Base-by-base conservation (phyloP, 176 grass and related monocot genomes). In the Avena sativa region DNA sequence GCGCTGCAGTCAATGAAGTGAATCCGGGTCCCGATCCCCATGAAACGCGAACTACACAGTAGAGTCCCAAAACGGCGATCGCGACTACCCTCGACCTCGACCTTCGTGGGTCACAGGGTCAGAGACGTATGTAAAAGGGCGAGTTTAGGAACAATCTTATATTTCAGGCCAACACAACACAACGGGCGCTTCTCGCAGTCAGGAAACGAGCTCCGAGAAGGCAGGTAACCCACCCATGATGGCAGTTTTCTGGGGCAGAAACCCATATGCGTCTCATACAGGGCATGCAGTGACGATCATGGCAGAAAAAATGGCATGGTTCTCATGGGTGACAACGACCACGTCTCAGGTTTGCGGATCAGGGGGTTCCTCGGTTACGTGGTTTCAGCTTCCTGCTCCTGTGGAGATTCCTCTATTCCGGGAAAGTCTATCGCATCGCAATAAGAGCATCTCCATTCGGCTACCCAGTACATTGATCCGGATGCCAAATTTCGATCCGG, bases 391-490 rank as follows among this genome's bases (percentile, higher is more conserved):
- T 55, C 69, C 17, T 36, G 28, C 46, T 21, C 12, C 55, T 4
- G 3, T 55, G 58, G 55, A 90, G 85, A 90, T 90, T 87, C 85
- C 74, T 50, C 80, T 80, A 7, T 66, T 83, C n/a, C 13, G 25
- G 80, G 55, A 23, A 63, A 26, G 0, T 0, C 32, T 34, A 34
- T 34, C 0, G 32, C 32, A 34, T 34, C 32, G 32, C 32, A 34
- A 34, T 34, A 34, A 32, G 30, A 32, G 30, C 30, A 32, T 32
- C 28, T 30, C 28, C 28, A 30, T 2, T 32, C 30, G 30, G 30
- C 30, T 32, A 32, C 2, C 30, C 30, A 32, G 30, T 32, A 32
- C 30, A 2, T 2, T 2, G 30, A 32, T 32, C 30, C 30, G 30
- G 30, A 32, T 32, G 30, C 30, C 30, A 32, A 32, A 32, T 32